Conservation (phyloP, 1,284 basidiomycete species). For the Moesziomyces globuligerus region DNA sequence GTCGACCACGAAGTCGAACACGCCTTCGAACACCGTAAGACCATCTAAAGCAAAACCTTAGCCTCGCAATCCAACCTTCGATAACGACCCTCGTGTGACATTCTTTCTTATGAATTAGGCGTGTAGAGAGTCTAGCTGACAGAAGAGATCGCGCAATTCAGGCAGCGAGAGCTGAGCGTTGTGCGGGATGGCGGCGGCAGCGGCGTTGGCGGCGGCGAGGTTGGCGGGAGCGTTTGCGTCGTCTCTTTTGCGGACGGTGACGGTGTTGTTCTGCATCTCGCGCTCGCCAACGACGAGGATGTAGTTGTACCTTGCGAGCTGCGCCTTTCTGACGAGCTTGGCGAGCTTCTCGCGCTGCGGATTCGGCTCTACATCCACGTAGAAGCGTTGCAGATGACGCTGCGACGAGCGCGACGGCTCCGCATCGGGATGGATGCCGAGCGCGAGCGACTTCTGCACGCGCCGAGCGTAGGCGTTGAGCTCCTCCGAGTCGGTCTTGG, state of each 20-base stretch:
- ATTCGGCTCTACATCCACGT: slow-evolving; percentile 59
- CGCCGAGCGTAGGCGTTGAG: slow-evolving; percentile 35
- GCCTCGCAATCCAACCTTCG: neutral
- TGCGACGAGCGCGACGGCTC: slow-evolving; percentile 4
- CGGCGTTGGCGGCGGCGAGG: neutral
- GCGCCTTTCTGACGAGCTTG: slow-evolving; percentile 58
- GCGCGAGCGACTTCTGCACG: slow-evolving; percentile 36
- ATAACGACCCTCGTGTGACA: neutral
- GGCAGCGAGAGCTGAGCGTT: slow-evolving; percentile 13
- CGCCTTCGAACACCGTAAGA: slow-evolving; percentile 54
- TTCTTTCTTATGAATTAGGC: slow-evolving; percentile 13
- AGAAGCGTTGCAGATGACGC: slow-evolving; percentile 55
- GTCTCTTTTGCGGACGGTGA: slow-evolving; percentile 53
- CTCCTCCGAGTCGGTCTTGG: slow-evolving; percentile 18
- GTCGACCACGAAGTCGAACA: slow-evolving; percentile 59
- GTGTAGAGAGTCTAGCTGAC: slow-evolving; percentile 25
- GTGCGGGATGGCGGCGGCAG: neutral
- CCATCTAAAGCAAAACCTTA: slow-evolving; percentile 12
- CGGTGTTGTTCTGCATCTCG: slow-evolving; percentile 50
- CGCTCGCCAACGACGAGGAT: slow-evolving; percentile 61
- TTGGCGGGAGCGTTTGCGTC: slow-evolving; percentile 23
- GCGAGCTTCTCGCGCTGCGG: slow-evolving; percentile 52
- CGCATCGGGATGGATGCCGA: slow-evolving; percentile 21
- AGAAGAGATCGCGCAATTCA: slow-evolving; percentile 26
- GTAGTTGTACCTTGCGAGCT: slow-evolving; percentile 58